Conservation (phyloP, 2,329 filamentous ascomycete species). For the Lasiodiplodia theobromae region DNA sequence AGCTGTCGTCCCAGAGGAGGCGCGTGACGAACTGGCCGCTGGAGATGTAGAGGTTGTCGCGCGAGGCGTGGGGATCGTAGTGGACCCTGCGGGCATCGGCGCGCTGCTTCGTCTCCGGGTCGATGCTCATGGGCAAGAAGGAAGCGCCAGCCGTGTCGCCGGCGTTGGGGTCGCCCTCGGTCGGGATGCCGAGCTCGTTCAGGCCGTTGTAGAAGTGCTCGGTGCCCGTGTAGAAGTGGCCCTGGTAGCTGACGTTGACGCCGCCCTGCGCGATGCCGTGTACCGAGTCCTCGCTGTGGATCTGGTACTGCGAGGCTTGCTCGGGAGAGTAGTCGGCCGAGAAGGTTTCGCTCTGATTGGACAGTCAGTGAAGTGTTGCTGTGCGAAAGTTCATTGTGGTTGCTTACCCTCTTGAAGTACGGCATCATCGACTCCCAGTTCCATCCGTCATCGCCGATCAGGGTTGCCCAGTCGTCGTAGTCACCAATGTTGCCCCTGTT, state of each 20-base stretch:
- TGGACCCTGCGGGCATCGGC: slow-evolving; percentile 41
- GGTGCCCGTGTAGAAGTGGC: slow-evolving; percentile 35
- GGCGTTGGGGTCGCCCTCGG: slow-evolving; percentile 16
- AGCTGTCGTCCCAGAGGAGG: slow-evolving; percentile 14
- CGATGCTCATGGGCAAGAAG: slow-evolving; percentile 38
- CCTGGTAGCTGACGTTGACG: slow-evolving; percentile 37
- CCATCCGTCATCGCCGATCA: slow-evolving; percentile 34
- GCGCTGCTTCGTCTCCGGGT: slow-evolving; percentile 37
- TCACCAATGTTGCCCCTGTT: slow-evolving; percentile 29
- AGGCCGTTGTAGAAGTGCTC: slow-evolving; percentile 35
- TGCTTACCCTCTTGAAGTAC: slow-evolving; percentile 42
- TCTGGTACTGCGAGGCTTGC: slow-evolving; percentile 37
- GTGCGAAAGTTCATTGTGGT: neutral
- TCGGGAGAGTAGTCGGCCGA: slow-evolving; percentile 32
- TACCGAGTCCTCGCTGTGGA: slow-evolving; percentile 36
- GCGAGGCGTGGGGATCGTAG: slow-evolving; percentile 39
- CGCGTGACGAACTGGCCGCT: slow-evolving; percentile 27
- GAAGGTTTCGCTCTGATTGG: slow-evolving; percentile 37
- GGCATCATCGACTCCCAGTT: slow-evolving; percentile 39
- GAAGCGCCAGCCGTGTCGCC: slow-evolving; percentile 17
- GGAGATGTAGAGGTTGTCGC: slow-evolving; percentile 36
- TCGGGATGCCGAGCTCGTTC: slow-evolving; percentile 24
- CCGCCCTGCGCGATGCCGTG: slow-evolving; percentile 36
- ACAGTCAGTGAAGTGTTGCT: neutral
- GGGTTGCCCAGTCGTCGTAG: slow-evolving; percentile 32